A percentile compares a stretch with the other conserved stretches of the same genome.
phyloP scores from a whole-genome alignment of 345 rosid genomes.

The Gynandropsis gynandra region DNA sequence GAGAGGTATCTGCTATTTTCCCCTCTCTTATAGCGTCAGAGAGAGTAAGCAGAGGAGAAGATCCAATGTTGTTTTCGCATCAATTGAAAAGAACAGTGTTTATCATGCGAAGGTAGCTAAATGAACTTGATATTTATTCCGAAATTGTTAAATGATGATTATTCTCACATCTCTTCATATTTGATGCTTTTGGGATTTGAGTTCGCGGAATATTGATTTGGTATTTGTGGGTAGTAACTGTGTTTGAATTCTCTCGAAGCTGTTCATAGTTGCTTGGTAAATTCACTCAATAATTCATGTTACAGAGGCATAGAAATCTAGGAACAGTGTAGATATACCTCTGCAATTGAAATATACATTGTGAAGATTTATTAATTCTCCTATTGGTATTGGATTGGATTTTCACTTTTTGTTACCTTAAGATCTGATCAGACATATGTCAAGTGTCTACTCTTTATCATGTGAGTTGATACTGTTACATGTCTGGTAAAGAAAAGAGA shows the following conservation, averaged over 20 bases:
- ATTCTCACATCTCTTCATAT: no score
- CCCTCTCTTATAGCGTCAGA: slow-evolving; percentile 10
- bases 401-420: not conserved
- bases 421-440: slow-evolving; percentile 24
- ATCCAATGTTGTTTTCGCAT: slow-evolving; percentile 22
- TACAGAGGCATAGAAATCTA: no score
- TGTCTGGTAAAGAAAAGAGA: slow-evolving; percentile 36
- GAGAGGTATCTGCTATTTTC: slow-evolving; percentile 18
- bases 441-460: slow-evolving; percentile 21
- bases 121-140: not conserved
- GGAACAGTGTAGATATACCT: no score
- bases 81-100: slow-evolving; percentile 22
- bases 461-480: slow-evolving; percentile 37
- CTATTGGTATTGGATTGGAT: no score
- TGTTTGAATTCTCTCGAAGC: no score
- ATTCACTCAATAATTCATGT: no score
- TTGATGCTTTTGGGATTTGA: no score
- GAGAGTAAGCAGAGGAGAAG: slow-evolving; percentile 16
- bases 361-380: no score
- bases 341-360: no score
- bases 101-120: slow-evolving; percentile 20
- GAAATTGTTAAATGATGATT: not conserved
- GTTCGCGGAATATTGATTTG: no score
- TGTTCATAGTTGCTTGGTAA: no score
- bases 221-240: no score